These are phyloP conservation scores for Fusarium tupiense DNA, from an alignment of 2,329 filamentous ascomycete species.

Conservation along the genomic window DNA sequence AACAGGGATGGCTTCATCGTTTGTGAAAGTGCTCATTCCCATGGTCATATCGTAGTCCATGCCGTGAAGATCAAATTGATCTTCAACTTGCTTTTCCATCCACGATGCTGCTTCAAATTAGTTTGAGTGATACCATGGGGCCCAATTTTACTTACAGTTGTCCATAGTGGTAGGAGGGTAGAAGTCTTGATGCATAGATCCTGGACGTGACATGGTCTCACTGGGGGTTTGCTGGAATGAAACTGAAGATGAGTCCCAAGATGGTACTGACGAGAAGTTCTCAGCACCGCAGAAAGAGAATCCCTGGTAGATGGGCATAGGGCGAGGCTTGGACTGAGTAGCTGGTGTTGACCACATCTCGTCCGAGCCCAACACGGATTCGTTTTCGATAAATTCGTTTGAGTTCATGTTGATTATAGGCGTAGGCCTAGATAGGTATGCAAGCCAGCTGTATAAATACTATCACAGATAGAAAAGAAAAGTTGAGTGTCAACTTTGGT, in stretches of 20 bases:
- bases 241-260: constrained; percentile 67
- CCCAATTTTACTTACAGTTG: constrained; percentile 54
- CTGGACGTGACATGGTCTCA: constrained; percentile 63
- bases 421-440: constrained; percentile 55
- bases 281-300: constrained; percentile 68
- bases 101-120: constrained; percentile 48
- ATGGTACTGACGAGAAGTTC: constrained; percentile 61
- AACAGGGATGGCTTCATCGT: constrained; percentile 71
- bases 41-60: constrained; percentile 68
- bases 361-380: constrained; percentile 57
- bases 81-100: constrained; percentile 67
- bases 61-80: constrained; percentile 63
- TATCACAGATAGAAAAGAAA: constrained; percentile 56
- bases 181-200: constrained; percentile 68
- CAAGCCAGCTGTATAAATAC: constrained; percentile 58
- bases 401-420: constrained; percentile 58
- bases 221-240: constrained; percentile 61
- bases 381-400: constrained; percentile 60
- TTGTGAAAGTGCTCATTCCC: constrained; percentile 69
- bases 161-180: constrained; percentile 62
- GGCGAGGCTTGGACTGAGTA: constrained; percentile 62
- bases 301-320: constrained; percentile 69
- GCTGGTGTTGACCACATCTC: constrained; percentile 66
- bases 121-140: constrained; percentile 2
- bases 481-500: constrained; percentile 56